A percentile compares a stretch with the other conserved stretches of the same genome.
These are phyloP conservation scores for Alnus glutinosa DNA, from an alignment of 306 rosid genomes.

Conservation along the genomic window DNA sequence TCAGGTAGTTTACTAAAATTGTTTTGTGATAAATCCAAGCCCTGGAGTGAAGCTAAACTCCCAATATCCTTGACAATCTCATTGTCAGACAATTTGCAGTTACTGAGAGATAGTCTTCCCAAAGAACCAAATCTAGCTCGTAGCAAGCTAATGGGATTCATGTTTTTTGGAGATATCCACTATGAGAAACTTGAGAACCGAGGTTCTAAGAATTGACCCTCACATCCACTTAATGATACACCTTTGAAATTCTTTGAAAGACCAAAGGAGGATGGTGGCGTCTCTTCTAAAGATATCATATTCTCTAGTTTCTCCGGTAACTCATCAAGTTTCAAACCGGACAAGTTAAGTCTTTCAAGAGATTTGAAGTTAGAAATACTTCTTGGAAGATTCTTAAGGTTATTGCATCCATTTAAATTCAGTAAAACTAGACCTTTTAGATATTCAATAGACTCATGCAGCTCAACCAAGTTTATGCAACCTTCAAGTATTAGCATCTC, in stretches of 20 bases:
- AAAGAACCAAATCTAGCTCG: neutral
- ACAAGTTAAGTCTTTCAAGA: neutral
- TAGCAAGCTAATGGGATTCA: neutral
- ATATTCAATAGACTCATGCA: neutral
- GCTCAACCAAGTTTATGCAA: neutral
- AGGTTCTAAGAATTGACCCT: neutral
- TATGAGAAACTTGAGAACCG: neutral
- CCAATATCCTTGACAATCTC: neutral
- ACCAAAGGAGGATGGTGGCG: neutral
- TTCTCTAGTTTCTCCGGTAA: neutral
- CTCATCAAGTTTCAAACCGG: neutral
- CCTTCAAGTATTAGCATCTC: neutral
- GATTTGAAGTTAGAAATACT: neutral
- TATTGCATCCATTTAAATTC: neutral
- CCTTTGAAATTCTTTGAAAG: too few relatives aligned
- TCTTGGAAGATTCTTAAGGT: neutral
- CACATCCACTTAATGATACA: neutral
- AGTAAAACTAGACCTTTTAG: neutral
- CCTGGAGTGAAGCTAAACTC: neutral
- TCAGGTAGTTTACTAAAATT: neutral
- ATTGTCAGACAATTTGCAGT: neutral
- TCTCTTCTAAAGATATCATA: neutral
- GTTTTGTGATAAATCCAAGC: neutral
- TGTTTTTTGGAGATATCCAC: neutral
- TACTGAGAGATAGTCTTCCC: neutral